Conservation (phyloP, 2,329 filamentous ascomycete genomes). For the Colletotrichum horii region DNA sequence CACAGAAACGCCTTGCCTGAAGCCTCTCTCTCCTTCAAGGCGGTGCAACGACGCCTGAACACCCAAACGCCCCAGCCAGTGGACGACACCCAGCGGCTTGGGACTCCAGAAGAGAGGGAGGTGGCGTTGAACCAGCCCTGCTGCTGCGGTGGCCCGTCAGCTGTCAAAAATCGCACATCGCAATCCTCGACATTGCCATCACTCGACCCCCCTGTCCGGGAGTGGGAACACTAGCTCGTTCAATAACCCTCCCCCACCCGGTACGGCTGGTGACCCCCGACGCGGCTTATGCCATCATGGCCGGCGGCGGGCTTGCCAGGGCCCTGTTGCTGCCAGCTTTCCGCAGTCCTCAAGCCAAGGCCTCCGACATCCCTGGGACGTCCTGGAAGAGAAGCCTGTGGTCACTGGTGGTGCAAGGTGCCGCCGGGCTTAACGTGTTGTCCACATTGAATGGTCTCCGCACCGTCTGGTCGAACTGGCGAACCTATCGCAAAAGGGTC, state of each 20-base stretch:
- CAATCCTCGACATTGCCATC: slow-evolving; percentile 11
- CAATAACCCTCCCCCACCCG: neutral
- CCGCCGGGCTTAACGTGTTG: neutral
- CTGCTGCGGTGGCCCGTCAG: neutral
- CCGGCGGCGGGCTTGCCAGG: neutral
- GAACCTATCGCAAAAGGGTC: neutral
- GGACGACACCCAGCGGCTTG: neutral
- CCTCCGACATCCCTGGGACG: neutral
- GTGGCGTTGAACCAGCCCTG: neutral
- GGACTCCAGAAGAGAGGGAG: neutral
- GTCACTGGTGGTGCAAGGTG: neutral
- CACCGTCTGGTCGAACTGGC: neutral
- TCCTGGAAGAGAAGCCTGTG: neutral
- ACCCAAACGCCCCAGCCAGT: neutral
- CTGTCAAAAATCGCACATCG: slow-evolving; percentile 7
- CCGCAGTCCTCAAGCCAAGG: neutral
- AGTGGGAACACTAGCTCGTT: slow-evolving; percentile 5
- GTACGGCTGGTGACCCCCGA: neutral
- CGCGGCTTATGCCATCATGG: slow-evolving; percentile 8
- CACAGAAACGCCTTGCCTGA: neutral
- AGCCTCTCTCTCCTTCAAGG: neutral
- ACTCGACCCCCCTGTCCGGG: neutral
- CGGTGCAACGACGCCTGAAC: neutral
- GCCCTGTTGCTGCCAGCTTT: neutral
- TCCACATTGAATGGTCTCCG: neutral